Base-by-base conservation (phyloP, 306 rosid genomes). In the Purshia tridentata region DNA sequence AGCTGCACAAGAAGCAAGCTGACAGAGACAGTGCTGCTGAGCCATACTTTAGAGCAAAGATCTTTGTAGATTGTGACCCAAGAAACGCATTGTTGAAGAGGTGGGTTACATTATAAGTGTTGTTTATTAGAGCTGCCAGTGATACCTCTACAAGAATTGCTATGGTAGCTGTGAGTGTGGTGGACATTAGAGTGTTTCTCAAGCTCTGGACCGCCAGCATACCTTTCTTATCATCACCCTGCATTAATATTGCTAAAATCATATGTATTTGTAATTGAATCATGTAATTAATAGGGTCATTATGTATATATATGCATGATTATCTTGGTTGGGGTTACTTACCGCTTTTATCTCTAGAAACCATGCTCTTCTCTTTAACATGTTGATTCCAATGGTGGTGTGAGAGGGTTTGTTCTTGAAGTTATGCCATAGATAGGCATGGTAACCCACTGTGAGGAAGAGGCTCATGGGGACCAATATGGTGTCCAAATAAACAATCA, bases 1-100 rank as follows among this genome's bases (percentile, higher is more conserved):
- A 89, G 62, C 93, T 86, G 74, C 80, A 90, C 2, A 93, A 6
- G 90, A 93, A 93, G 91, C 98, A 88, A 8, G 81, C 39, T 22
- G 80, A 29, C 77, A 84, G 56, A 39, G 83, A 78, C 5, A 90
- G 61, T 16, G 96, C 85, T 2, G 89, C 87, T 12, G 86, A 79
- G 7, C 87, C 96, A 35, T 80, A 93, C 66, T 93, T 93, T 4
- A 90, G 19, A 13, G 68, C 62, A 15, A 69, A 71, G 10, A 84
- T 76, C 77, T n/a, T 72, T 0, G 78, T 76, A 4, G 97, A 82
- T 22, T 85, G 84, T 8, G 85, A 83, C 4, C 91, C 96, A 7
- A 85, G 79, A 49, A 82, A 40, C 0, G 57, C 65, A 60, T 77
- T 57, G 40, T 23, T 46, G 9, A 86, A 74, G 45, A 88, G 85